A percentile compares a stretch with the other conserved stretches of the same genome.
Conservation (phyloP, 2,329 filamentous ascomycete species). For the Apiospora koreana region DNA sequence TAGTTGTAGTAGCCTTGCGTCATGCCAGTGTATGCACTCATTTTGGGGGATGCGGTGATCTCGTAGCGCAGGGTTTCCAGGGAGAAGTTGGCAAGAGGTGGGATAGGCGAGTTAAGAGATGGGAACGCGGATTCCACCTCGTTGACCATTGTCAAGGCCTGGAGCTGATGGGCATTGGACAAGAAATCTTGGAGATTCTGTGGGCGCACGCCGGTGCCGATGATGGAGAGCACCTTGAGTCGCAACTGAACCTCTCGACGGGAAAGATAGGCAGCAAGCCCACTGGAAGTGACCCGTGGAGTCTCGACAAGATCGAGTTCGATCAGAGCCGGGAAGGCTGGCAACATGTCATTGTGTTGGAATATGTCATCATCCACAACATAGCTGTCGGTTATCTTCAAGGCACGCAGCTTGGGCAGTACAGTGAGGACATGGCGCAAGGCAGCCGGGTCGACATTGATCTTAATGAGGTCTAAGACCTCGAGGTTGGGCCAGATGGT, state of each 20-base stretch:
- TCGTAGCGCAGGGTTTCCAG: constrained; percentile 80
- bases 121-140: constrained; percentile 53
- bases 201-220: constrained; percentile 69
- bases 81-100: constrained; percentile 67
- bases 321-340: constrained; percentile 73
- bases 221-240: constrained; percentile 70
- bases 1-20: constrained; percentile 78
- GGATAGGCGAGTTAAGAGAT: constrained; percentile 49
- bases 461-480: constrained; percentile 67
- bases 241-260: constrained; percentile 58
- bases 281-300: constrained; percentile 70
- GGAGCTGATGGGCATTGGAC: constrained; percentile 56
- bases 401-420: constrained; percentile 67
- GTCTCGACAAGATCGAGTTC: constrained; percentile 73
- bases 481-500: constrained; percentile 71
- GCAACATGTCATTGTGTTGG: constrained; percentile 62
- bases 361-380: constrained; percentile 80
- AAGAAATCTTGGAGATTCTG: constrained; percentile 63
- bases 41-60: constrained; percentile 63
- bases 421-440: constrained; percentile 71
- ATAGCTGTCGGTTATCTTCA: constrained; percentile 71
- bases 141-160: constrained; percentile 56
- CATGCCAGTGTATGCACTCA: constrained; percentile 58
- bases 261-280: constrained; percentile 69
- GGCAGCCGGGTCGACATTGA: constrained; percentile 69